These are phyloP conservation scores for Oryza meridionalis DNA, from an alignment of 176 grass and related monocot genomes.

Conservation along the genomic window DNA sequence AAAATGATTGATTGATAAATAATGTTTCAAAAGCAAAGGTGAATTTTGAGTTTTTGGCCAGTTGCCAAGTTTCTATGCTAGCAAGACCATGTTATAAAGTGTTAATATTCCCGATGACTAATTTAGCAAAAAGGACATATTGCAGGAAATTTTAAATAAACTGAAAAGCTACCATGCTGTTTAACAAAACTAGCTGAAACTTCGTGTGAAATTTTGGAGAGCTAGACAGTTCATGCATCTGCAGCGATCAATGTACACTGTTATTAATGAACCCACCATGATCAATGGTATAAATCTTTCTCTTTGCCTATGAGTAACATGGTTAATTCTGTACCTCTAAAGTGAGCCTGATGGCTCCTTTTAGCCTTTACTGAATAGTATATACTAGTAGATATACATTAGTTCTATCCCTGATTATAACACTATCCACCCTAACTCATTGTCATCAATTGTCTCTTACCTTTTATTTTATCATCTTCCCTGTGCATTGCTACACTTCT, in stretches of 20 bases:
- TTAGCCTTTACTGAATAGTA: neutral
- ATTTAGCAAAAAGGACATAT: slow-evolving; percentile 13
- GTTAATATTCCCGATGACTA: neutral
- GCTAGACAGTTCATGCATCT: neutral
- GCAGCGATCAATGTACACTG: too few relatives aligned
- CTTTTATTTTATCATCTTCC: slow-evolving; percentile 22
- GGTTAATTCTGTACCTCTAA: neutral
- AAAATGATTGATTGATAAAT: slow-evolving; percentile 17
- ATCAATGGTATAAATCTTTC: neutral
- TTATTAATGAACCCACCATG: neutral
- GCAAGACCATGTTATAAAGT: slow-evolving; percentile 13
- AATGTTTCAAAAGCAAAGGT: neutral
- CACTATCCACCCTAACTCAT: neutral
- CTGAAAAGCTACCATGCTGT: neutral
- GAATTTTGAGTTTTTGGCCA: neutral
- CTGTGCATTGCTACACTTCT: neutral
- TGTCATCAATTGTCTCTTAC: slow-evolving; percentile 1
- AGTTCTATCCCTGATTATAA: neutral
- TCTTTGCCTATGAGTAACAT: neutral
- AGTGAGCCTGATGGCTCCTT: neutral
- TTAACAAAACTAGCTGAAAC: neutral
- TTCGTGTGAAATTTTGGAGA: neutral
- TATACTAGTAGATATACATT: neutral
- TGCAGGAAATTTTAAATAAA: neutral
- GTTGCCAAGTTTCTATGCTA: neutral